These are phyloP conservation scores for Iris pallida DNA, from an alignment of 116 monocot species.

Conservation along the genomic window DNA sequence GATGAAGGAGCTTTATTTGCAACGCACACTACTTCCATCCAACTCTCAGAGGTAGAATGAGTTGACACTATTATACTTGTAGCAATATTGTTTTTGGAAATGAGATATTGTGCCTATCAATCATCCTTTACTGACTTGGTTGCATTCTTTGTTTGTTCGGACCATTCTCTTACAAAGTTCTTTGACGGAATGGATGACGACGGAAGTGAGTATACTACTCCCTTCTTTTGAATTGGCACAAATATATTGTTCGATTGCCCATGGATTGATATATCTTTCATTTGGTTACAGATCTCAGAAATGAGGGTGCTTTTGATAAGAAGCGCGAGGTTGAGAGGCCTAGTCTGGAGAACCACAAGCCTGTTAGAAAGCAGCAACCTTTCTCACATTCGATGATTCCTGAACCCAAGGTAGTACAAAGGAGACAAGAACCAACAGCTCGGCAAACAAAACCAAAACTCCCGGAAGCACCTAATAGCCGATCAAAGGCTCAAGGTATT, in stretches of 20 bases:
- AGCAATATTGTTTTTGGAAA: no score
- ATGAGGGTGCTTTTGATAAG: neutral
- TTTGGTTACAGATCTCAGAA: slow-evolving; percentile 20
- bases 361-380: neutral
- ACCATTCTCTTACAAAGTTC: slow-evolving; percentile 28
- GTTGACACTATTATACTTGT: no score
- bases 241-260: neutral
- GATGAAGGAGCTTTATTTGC: slow-evolving; percentile 56
- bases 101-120: neutral
- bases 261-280: neutral
- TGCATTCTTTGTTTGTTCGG: neutral
- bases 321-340: slow-evolving; percentile 1
- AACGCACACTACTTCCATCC: slow-evolving; percentile 44
- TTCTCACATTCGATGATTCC: no score
- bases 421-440: no score
- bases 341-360: slow-evolving; percentile 3
- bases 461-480: no score
- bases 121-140: slow-evolving; percentile 14
- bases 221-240: neutral
- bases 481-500: no score
- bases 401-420: neutral
- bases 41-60: slow-evolving; percentile 43
- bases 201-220: slow-evolving; percentile 50
- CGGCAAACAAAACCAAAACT: no score
- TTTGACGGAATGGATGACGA: slow-evolving; percentile 73